Conservation (phyloP, 2,329 filamentous ascomycete genomes). For the Zymoseptoria passerinii region DNA sequence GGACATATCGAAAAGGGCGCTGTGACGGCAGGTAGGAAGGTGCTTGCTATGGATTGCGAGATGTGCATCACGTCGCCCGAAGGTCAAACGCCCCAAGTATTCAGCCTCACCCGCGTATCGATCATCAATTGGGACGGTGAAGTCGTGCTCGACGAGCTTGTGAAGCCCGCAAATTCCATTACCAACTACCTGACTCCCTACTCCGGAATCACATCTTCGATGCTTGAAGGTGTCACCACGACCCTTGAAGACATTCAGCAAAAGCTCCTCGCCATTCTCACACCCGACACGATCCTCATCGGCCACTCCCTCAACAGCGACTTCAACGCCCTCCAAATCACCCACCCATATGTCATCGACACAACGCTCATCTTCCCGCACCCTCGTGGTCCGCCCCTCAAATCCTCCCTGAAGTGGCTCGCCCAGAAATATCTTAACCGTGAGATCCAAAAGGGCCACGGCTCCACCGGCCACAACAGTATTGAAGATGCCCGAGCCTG, state of each 20-base stretch:
- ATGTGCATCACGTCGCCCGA: slow-evolving; percentile 76
- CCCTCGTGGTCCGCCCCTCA: slow-evolving; percentile 78
- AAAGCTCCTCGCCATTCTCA: slow-evolving; percentile 61
- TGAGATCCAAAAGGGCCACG: slow-evolving; percentile 75
- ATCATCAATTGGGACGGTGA: slow-evolving; percentile 78
- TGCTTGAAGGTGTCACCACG: slow-evolving; percentile 75
- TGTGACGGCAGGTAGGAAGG: slow-evolving; percentile 68
- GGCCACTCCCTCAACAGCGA: slow-evolving; percentile 79
- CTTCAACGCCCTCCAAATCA: slow-evolving; percentile 72
- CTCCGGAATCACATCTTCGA: slow-evolving; percentile 84
- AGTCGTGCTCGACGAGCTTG: slow-evolving; percentile 77
- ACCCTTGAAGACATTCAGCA: slow-evolving; percentile 74
- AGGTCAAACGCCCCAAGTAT: slow-evolving; percentile 50
- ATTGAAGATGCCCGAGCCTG: slow-evolving; percentile 87
- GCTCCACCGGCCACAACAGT: slow-evolving; percentile 72
- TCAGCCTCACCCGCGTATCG: slow-evolving; percentile 82
- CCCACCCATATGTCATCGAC: slow-evolving; percentile 89
- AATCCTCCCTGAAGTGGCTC: slow-evolving; percentile 84
- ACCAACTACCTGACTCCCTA: slow-evolving; percentile 77
- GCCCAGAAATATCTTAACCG: slow-evolving; percentile 75
- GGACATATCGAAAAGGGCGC: slow-evolving; percentile 69
- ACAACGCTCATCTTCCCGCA: slow-evolving; percentile 87
- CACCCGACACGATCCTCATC: slow-evolving; percentile 63
- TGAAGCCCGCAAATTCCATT: slow-evolving; percentile 83
- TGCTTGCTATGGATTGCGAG: slow-evolving; percentile 86